Evolutionary conservation across 2,329 filamentous ascomycete species (phyloP), one percentile per base, ranked within the genome.

Genomic region (Scopulariopsis brevicaulis): DNA sequence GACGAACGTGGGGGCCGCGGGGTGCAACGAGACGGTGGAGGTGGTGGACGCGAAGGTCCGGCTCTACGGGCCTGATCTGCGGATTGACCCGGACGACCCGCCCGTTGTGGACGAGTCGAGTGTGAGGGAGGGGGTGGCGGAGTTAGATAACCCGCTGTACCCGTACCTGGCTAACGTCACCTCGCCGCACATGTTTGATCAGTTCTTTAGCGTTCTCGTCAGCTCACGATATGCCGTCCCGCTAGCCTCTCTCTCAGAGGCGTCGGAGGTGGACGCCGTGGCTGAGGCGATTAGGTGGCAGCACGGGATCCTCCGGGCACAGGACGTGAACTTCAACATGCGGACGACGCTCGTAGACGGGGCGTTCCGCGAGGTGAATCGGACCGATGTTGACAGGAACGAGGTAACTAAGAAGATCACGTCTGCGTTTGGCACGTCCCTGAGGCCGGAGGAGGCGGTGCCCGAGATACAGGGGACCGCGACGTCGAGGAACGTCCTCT

Each of bases 11-110:
- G 67, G 65, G 5, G 69, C 67, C 5, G 58, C 74, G 57, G 66
- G 67, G 22, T 74, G 72, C 62, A 74, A 74, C 62, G 72, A 73
- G 62, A 66, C 68, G 2, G 60, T 70, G 2, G 63, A 71, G 62
- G 67, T 64, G 5, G 62, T 70, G 8, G 62, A 65, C 15, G 60
- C 63, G 1, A 55, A 61, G n/a, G 63, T 65, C 1, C 54, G 62
- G 1, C 61, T 70, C 1, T 61, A 64, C 12, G 67, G 66, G 1
- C 22, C 61, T 1, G 58, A 56, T 4, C 58, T 70, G 35, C 63
- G 58, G 1, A 66, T 74, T 34, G 66, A 70, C 53, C 60, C 65
- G 0, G 58, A 57, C 10, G 58, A 65, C 6, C 66, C 68, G 1
- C 71, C 71, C 1, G 56, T 61, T 3, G 60, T 64, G 7, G 56